A percentile compares a stretch with the other conserved stretches of the same genome.
These are phyloP conservation scores for Acacia crassicarpa DNA, from an alignment of 306 rosid species.

Conservation along the genomic window DNA sequence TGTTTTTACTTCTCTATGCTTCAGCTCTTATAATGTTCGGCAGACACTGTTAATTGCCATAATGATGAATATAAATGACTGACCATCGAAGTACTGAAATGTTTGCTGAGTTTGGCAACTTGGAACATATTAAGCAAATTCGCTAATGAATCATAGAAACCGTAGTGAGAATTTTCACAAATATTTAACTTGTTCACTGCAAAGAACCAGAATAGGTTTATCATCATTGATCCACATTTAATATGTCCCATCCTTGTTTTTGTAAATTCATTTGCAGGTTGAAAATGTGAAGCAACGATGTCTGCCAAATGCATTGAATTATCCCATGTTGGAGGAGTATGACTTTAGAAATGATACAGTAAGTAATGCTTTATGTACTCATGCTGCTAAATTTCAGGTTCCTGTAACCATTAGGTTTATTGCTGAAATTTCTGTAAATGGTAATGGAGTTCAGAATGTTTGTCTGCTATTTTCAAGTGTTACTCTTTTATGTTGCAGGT, in stretches of 20 bases:
- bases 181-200: conserved; percentile 19
- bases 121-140: conserved; percentile 19
- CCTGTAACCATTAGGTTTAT: conserved; percentile 6
- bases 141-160: background rate
- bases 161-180: background rate
- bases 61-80: background rate
- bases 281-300: conserved; percentile 98
- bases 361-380: conserved; percentile 41
- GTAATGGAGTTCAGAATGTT: conserved; percentile 24
- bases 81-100: background rate
- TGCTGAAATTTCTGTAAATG: conserved; percentile 20
- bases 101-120: background rate
- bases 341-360: conserved; percentile 97
- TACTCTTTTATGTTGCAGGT: conserved; percentile 55
- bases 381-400: conserved; percentile 6
- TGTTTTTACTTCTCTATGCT: background rate
- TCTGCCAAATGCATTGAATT: conserved; percentile 87
- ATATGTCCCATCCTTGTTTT: background rate
- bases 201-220: conserved; percentile 17
- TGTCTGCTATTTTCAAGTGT: conserved; percentile 2
- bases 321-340: conserved; percentile 99
- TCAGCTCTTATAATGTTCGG: background rate
- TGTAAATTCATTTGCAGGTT: conserved; percentile 53
- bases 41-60: background rate
- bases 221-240: conserved; percentile 19